Base-by-base conservation (phyloP, 331 rosid species). In the Ulmus americana region DNA sequence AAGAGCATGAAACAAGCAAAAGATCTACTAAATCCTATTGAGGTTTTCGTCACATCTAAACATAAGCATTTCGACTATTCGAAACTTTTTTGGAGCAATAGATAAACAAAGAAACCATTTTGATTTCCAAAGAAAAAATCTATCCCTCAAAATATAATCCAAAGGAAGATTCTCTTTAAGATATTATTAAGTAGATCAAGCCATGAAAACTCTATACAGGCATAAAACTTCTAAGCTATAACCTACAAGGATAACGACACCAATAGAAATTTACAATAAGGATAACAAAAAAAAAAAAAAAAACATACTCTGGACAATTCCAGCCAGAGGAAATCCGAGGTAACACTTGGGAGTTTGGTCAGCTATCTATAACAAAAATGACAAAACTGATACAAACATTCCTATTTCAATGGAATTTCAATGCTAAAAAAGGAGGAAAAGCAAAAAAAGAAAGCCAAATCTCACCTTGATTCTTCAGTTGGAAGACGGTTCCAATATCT, bases 401-500 rank as follows among this genome's bases (percentile, higher is more conserved):
- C 63, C 47, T 55, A 54, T 58, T 52, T 57, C 66, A 52, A 64
- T 38, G 65, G 55, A 79, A 63, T 38, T 16, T 38, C 44, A 39
- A 44, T 22, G 45, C 8, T 45, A 9, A 52, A 45, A 45, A 57
- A 68, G 41, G 20, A 12, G 1, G 18, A 40, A 3, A 6, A 45
- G 41, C 45, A 8, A 10, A 14, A 1, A 45, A 11, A 0, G 11
- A 20, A 10, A 35, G 62, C 39, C 22, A 57, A 59, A 76, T 48
- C 82, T 77, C 61, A 94, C 99, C 95, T 84, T 4, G 99, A 94
- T 77, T 94, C 99, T 75, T 87, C 82, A 5, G 95, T 81, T 5
- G 85, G 78, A 55, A 94, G 81, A 66, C 75, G 78, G 58, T 85
- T 94, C 99, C 99, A 94, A 77, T 94, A 94, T 76, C 99, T 85